Percentiles rank a stretch among this genome's conserved stretches.
These are phyloP conservation scores for Camptophora hylomeconis DNA, from an alignment of 2,329 filamentous ascomycete species.

Conservation along the genomic window DNA sequence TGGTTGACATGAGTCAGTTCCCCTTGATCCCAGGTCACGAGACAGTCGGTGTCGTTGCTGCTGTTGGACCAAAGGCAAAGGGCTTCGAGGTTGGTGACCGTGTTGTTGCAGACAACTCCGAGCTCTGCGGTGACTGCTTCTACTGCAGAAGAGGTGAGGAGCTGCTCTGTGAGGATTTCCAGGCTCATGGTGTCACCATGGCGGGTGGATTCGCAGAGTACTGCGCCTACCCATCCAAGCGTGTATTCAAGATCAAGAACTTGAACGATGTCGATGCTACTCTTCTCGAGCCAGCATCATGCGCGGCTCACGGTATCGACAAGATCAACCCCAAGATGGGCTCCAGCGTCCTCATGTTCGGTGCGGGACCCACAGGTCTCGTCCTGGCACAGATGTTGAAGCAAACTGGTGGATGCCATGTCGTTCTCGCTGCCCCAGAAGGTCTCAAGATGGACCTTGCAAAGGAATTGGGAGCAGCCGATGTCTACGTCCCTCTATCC, in stretches of 20 bases:
- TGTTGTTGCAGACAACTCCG: constrained; percentile 42
- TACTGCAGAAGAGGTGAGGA: constrained; percentile 58
- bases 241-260: constrained; percentile 54
- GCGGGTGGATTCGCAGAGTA: constrained; percentile 64
- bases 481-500: constrained; percentile 35
- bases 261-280: constrained; percentile 56
- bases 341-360: constrained; percentile 52
- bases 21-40: constrained; percentile 56
- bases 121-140: constrained; percentile 60
- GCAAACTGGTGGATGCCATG: constrained; percentile 54
- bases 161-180: constrained; percentile 56
- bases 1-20: constrained; percentile 31
- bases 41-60: constrained; percentile 52
- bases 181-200: constrained; percentile 46
- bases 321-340: constrained; percentile 49
- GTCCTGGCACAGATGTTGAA: constrained; percentile 50
- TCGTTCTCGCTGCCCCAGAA: constrained; percentile 55
- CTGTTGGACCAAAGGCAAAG: constrained; percentile 44
- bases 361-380: constrained; percentile 54
- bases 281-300: constrained; percentile 57
- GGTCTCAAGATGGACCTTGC: constrained; percentile 62
- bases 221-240: constrained; percentile 34
- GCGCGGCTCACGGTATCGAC: constrained; percentile 44
- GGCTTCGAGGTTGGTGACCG: constrained; percentile 49
- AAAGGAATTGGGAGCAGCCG: constrained; percentile 32